Base-by-base conservation (phyloP, 225 moss, liverwort and hornwort genomes). In the Climacium dendroides region DNA sequence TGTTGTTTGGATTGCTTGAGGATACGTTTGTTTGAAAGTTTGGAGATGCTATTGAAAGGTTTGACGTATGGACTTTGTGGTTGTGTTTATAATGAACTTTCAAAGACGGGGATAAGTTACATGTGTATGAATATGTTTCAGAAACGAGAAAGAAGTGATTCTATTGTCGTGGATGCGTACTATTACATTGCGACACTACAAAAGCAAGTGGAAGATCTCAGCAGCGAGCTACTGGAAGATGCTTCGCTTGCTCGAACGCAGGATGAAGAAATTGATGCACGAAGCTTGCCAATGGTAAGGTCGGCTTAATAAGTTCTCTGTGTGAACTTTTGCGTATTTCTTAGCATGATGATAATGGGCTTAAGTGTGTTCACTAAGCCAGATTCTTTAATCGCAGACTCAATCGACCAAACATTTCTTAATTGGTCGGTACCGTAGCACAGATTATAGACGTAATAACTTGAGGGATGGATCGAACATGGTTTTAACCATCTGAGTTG, bases 181-280 rank as follows among this genome's bases (percentile, higher is more conserved):
- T 50, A 73, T 43, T 91, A 89, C 80, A 87, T 91, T 58, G 85
- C 85, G 52, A 82, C 63, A 63, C 73, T 91, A 20, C 85, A 87
- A 60, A 85, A 89, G 85, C 87, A 89, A 82, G 91, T 91, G 85
- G 87, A 89, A 57, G 85, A 89, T 60, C 91, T 91, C 64, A 89
- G 41, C 50, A 69, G 50, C 45, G 91, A 91, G 77, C 29, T 89
- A 1, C 76, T 72, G 72, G 87, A 89, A 82, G 81, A 89, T 9
- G 76, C 47, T 53, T 77, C 70, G 70, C 61, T 61, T 78, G 86
- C 67, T 10, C 74, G 41, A 71, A 83, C 48, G 23, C 71, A 50
- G 39, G 82, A 76, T 41, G 76, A 78, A 83, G 71, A 62, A 62
- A 41, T 26, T 41, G 89, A 71, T 54, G 48, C 32, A 37, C 71